These are phyloP conservation scores for Suillus weaverae DNA, from an alignment of 768 basidiomycete species.

Conservation along the genomic window DNA sequence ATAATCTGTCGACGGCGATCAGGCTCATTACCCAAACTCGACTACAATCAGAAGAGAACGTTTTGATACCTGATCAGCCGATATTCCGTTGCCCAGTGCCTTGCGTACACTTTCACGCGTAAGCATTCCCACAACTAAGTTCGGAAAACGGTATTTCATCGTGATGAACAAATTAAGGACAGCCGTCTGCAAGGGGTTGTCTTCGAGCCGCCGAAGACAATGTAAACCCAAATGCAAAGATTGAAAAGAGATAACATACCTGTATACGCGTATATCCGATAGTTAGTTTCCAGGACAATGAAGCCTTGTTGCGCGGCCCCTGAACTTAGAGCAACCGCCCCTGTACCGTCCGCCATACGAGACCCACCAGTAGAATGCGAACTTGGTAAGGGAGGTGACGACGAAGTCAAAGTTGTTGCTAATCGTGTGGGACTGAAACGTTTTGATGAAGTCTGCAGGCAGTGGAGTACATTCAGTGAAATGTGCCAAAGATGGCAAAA, in stretches of 20 bases:
- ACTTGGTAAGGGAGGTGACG: constrained; percentile 76
- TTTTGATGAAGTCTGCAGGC: constrained; percentile 61
- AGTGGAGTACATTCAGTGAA: constrained; percentile 12
- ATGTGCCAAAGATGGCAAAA: constrained; percentile 8
- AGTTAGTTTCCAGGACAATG: constrained; percentile 97
- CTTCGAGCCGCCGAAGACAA: constrained; percentile 40
- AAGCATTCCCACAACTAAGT: constrained; percentile 93
- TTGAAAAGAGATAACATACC: constrained; percentile 45
- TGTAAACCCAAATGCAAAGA: constrained; percentile 16
- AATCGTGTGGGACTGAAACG: constrained; percentile 94
- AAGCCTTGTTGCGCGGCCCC: constrained; percentile 78
- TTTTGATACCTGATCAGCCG: constrained; percentile 80
- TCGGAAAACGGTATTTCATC: constrained; percentile 92
- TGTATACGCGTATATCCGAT: constrained; percentile 97
- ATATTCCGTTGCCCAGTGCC: constrained; percentile 92
- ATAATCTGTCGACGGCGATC: constrained; percentile 68
- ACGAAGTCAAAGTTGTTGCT: constrained; percentile 92
- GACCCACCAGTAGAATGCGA: constrained; percentile 33
- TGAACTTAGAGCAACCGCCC: constrained; percentile 38
- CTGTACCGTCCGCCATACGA: constrained; percentile 14
- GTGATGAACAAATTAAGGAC: constrained; percentile 93
- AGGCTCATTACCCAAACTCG: constrained; percentile 14
- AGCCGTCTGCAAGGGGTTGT: constrained; percentile 94
- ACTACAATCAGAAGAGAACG: constrained; percentile 25
- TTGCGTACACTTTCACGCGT: constrained; percentile 95